A percentile compares a stretch with the other conserved stretches of the same genome.
Evolutionary conservation across 768 basidiomycete genomes (phyloP).

Genomic region (Kwoniella sp.): DNA sequence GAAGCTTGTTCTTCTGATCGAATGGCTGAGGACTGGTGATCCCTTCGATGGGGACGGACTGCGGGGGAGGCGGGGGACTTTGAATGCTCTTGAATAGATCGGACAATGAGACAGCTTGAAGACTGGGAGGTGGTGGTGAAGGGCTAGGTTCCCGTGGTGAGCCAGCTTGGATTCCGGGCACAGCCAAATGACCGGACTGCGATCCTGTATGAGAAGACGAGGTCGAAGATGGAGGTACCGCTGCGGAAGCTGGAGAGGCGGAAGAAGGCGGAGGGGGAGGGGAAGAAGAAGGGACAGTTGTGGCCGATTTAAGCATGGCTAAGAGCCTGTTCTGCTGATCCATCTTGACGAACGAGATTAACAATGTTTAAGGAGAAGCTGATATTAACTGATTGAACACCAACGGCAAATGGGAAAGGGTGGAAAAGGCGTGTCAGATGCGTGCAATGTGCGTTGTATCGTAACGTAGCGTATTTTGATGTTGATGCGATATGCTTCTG

Average conservation of each 20-base stretch:
- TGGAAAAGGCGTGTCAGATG: not conserved
- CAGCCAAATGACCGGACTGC: not conserved
- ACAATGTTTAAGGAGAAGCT: slow-evolving; percentile 1
- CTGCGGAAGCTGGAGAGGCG: slow-evolving; percentile 2
- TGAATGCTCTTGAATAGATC: slow-evolving; percentile 40
- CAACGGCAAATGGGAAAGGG: not conserved
- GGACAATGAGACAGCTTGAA: slow-evolving; percentile 33
- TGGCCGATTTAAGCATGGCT: slow-evolving; percentile 42
- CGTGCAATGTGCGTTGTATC: slow-evolving; percentile 1
- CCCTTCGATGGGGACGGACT: not conserved
- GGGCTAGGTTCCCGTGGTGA: slow-evolving; percentile 32
- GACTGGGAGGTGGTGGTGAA: slow-evolving; percentile 30
- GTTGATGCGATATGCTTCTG: not conserved
- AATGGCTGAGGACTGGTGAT: slow-evolving; percentile 8
- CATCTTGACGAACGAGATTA: slow-evolving; percentile 21
- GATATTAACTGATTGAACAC: not conserved
- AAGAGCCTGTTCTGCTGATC: slow-evolving; percentile 35
- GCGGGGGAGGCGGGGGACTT: slow-evolving; percentile 21
- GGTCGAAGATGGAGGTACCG: not conserved
- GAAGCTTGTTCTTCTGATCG: slow-evolving; percentile 25
- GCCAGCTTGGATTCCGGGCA: slow-evolving; percentile 1
- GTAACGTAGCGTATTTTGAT: not conserved
- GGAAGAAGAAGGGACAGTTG: slow-evolving; percentile 14
- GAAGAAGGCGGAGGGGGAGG: slow-evolving; percentile 9
- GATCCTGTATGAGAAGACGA: slow-evolving; percentile 1